Evolutionary conservation across 1,284 basidiomycete species (phyloP).

Genomic region (Heimioporus retisporus): DNA sequence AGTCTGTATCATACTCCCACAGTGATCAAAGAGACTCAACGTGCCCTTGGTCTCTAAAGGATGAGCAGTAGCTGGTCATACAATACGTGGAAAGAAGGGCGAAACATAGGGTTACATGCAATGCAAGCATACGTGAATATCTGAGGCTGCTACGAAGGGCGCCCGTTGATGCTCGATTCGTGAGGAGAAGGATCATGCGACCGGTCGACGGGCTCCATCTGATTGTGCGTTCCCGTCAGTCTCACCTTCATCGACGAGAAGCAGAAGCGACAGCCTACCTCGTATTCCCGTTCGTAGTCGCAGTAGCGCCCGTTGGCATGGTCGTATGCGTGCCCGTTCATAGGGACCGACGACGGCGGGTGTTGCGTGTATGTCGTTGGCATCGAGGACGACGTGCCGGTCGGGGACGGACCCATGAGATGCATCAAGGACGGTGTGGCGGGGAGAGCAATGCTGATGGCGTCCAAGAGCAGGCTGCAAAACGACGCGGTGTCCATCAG

Average conservation of each 20-base stretch:
- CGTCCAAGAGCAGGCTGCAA: constrained; percentile 1
- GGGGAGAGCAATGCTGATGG: too few relatives aligned
- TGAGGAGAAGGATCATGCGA: constrained; percentile 32
- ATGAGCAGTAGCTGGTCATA: too few relatives aligned
- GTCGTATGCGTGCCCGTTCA: constrained; percentile 37
- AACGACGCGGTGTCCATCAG: constrained; percentile 27
- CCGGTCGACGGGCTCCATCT: constrained; percentile 27
- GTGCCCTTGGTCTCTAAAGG: too few relatives aligned
- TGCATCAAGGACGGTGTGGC: too few relatives aligned
- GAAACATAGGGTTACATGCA: too few relatives aligned
- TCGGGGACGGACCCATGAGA: too few relatives aligned
- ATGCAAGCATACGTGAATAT: too few relatives aligned
- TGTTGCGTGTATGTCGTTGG: constrained; percentile 31
- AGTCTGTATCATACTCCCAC: too few relatives aligned
- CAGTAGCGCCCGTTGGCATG: constrained; percentile 40
- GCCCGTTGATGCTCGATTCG: constrained; percentile 37
- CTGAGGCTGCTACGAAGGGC: too few relatives aligned
- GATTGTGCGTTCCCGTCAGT: not conserved
- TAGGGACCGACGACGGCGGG: constrained; percentile 18
- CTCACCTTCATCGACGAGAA: not conserved
- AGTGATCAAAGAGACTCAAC: too few relatives aligned
- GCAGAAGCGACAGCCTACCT: constrained; percentile 19
- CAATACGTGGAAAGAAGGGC: too few relatives aligned
- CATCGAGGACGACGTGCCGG: constrained; percentile 25
- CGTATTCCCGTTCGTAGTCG: constrained; percentile 38